A percentile compares a stretch with the other conserved stretches of the same genome.
These are phyloP conservation scores for Bjerkandera adusta DNA, from an alignment of 1,284 basidiomycete species.

Conservation along the genomic window DNA sequence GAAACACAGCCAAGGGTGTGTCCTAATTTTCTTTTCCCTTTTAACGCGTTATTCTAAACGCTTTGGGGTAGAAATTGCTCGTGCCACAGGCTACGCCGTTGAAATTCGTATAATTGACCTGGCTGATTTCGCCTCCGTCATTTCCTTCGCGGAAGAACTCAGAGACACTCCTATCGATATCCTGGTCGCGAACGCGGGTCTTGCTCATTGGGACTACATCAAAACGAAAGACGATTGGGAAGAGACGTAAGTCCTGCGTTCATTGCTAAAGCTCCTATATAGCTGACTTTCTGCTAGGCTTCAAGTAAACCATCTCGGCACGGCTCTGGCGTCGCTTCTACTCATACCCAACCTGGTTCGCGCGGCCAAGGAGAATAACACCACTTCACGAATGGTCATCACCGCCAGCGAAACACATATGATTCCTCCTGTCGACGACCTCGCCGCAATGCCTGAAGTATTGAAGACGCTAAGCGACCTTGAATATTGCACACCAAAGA, in stretches of 20 bases:
- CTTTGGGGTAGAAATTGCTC: constrained; percentile 25
- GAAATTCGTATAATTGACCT: constrained; percentile 32
- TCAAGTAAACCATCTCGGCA: constrained; percentile 32
- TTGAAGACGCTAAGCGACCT: too few relatives aligned
- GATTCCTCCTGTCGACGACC: too few relatives aligned
- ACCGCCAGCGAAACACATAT: constrained; percentile 29
- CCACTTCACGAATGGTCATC: constrained; percentile 23
- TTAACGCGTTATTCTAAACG: too few relatives aligned
- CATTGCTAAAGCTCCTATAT: neutral
- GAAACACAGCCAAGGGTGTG: constrained; percentile 21
- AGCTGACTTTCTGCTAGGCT: constrained; percentile 18
- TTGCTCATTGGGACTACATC: constrained; percentile 18
- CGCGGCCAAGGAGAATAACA: constrained; percentile 13
- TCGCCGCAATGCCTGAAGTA: too few relatives aligned
- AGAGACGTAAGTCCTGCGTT: constrained; percentile 19
- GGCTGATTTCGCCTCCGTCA: constrained; percentile 27
- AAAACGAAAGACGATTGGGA: constrained; percentile 32
- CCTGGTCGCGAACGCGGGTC: constrained; percentile 33
- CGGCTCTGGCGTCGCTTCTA: constrained; percentile 27
- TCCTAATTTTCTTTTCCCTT: too few relatives aligned
- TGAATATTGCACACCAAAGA: constrained; percentile 23
- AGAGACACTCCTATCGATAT: constrained; percentile 31
- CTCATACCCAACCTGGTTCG: constrained; percentile 27
- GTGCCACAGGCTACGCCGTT: constrained; percentile 25
- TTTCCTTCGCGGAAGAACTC: constrained; percentile 28